Evolutionary conservation across 768 basidiomycete species (phyloP), one percentile per base, ranked within the genome.

Genomic region (Lentinula lateritia): DNA sequence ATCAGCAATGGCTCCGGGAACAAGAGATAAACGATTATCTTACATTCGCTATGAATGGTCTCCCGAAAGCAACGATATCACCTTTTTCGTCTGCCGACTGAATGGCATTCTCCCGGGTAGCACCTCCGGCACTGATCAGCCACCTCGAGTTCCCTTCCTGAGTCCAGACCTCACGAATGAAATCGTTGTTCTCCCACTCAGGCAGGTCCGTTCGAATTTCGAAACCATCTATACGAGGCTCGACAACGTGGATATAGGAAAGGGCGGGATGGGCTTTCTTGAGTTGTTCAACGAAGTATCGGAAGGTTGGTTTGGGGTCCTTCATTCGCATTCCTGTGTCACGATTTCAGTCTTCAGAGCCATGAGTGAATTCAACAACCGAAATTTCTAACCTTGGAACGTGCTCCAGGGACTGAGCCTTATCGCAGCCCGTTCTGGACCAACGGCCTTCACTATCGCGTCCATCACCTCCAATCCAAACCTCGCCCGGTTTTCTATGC

Each of bases 401-500:
- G 50, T 42, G 58, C 66, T 69, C 78, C 76, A 83, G 0, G 80
- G 83, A 63, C 79, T 79, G 8, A 85, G 35, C 4, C 84, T 74
- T 58, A 85, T 72, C 0, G 72, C 83, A 9, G 76, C 73, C 8
- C 72, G 72, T 34, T 80, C 74, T 28, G 71, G 66, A 1, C 83
- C 85, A 50, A 85, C 70, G 0, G 77, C 77, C 0, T 72, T 69
- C 5, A 67, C 67, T 12, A 84, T 70, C 2, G 78, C 79, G n/a
- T 78, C 72, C 32, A 80, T 65, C 23, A 83, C 72, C 65, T 83
- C 79, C 7, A 81, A 73, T 0, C 70, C 63, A 66, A 87, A 86
- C 8, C 81, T 73, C 0, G 73, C 70, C 6, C 86, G 73, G 62
- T 82, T 81, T 65, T 81, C 77, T 52, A 81, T 69, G 20, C 74